Percentiles rank a stretch among this genome's conserved stretches.
phyloP scores from a whole-genome alignment of 2,329 filamentous ascomycete genomes.

The Raffaelea arxii region DNA sequence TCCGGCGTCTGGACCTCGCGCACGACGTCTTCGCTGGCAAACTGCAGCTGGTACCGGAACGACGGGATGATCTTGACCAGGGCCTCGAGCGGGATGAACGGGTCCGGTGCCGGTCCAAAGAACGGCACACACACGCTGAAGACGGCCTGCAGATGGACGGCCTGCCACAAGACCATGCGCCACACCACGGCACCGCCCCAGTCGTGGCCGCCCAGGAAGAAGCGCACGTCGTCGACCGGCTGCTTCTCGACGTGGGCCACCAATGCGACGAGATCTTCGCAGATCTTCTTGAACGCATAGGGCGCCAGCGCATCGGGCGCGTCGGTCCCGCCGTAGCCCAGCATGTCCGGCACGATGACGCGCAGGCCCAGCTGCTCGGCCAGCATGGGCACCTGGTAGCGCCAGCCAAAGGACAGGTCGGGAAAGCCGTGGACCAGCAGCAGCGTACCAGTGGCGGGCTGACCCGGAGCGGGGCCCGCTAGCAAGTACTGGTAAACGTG shows the following conservation, averaged over 20 bases:
- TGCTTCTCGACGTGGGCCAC: conserved; percentile 46
- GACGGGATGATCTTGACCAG: conserved; percentile 51
- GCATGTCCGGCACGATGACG: conserved; percentile 76
- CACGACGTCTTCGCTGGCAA: conserved; percentile 57
- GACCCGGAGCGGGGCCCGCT: conserved; percentile 33
- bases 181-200: conserved; percentile 76
- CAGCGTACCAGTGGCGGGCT: conserved; percentile 19
- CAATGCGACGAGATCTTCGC: conserved; percentile 67
- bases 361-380: conserved; percentile 60
- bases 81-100: conserved; percentile 45
- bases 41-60: conserved; percentile 78
- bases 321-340: conserved; percentile 74
- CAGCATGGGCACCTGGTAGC: conserved; percentile 75
- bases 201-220: conserved; percentile 86
- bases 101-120: conserved; percentile 33
- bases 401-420: conserved; percentile 77
- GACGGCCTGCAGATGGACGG: conserved; percentile 60
- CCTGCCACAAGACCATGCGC: conserved; percentile 64
- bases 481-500: conserved; percentile 60
- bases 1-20: conserved; percentile 37
- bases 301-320: conserved; percentile 50
- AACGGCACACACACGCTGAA: conserved; percentile 80
- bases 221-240: conserved; percentile 14
- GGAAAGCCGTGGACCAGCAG: conserved; percentile 66
- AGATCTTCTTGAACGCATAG: conserved; percentile 64